Conservation (phyloP, 768 basidiomycete genomes). For the Ramaria rubella region DNA sequence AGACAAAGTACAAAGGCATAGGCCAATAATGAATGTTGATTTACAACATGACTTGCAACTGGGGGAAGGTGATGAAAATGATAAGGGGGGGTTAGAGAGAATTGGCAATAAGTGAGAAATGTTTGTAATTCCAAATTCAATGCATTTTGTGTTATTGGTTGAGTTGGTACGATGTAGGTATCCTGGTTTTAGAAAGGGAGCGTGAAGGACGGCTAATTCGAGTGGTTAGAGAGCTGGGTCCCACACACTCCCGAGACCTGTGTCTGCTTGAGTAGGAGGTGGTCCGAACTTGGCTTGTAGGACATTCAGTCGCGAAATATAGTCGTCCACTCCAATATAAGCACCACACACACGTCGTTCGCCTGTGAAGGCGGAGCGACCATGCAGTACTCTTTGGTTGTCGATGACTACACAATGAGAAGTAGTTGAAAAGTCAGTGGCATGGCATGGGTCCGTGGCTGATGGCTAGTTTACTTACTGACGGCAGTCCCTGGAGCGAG, state of each 20-base stretch:
- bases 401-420: conserved; percentile 56
- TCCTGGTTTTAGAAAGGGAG: not conserved
- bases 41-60: not conserved
- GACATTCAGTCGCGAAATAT: conserved; percentile 67
- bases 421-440: not conserved
- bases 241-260: conserved; percentile 40
- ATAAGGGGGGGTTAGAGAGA: not conserved
- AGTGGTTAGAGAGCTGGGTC: conserved; percentile 45
- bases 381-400: conserved; percentile 91
- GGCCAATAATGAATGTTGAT: not conserved
- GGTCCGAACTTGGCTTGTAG: conserved; percentile 52
- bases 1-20: not conserved
- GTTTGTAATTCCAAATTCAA: not conserved
- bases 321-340: conserved; percentile 90
- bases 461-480: conserved; percentile 39
- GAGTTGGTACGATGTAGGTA: not conserved
- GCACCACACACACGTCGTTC: conserved; percentile 92
- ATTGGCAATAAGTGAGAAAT: not conserved
- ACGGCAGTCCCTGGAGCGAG: conserved; percentile 83
- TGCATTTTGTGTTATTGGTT: not conserved
- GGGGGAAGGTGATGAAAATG: not conserved
- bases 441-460: not conserved
- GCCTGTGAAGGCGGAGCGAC: conserved; percentile 86
- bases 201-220: not conserved
- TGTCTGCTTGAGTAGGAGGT: conserved; percentile 1